A percentile compares a stretch with the other conserved stretches of the same genome.
phyloP scores from a whole-genome alignment of 116 monocot genomes.

The Dioscorea cayenensis region DNA sequence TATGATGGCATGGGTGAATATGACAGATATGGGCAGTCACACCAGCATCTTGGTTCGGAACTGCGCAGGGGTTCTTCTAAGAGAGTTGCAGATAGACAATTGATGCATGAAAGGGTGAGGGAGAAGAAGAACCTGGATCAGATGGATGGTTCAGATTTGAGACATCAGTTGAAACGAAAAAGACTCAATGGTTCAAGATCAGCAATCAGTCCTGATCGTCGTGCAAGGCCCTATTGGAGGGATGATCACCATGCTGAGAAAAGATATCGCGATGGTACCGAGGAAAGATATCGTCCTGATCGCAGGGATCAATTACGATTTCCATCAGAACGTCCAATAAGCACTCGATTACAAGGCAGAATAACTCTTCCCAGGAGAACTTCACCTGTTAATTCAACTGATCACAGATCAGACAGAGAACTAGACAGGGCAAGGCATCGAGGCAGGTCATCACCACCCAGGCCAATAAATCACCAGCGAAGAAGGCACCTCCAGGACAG shows the following conservation, averaged over 20 bases:
- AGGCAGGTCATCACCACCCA: constrained; percentile 24
- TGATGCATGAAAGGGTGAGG: background rate
- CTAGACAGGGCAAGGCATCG: constrained; percentile 21
- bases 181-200: constrained; percentile 34
- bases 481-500: constrained; percentile 8
- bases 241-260: constrained; percentile 19
- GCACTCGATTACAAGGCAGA: constrained; percentile 45
- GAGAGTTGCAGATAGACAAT: constrained; percentile 17
- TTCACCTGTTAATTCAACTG: constrained; percentile 10
- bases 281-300: background rate
- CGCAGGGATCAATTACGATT: constrained; percentile 6
- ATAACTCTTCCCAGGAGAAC: constrained; percentile 39
- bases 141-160: constrained; percentile 41
- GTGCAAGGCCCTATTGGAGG: constrained; percentile 7
- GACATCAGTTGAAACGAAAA: constrained; percentile 45
- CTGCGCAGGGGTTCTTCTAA: constrained; percentile 18
- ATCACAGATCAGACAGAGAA: constrained; percentile 19
- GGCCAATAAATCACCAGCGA: constrained; percentile 4
- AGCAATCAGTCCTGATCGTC: constrained; percentile 21
- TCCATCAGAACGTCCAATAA: constrained; percentile 17
- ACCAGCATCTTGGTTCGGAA: constrained; percentile 9
- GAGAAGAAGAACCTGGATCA: constrained; percentile 6
- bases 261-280: constrained; percentile 6
- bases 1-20: constrained; percentile 16
- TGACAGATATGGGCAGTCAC: constrained; percentile 10